These are phyloP conservation scores for Candida sithepensis DNA, from an alignment of 805 yeast genomes.

Conservation along the genomic window DNA sequence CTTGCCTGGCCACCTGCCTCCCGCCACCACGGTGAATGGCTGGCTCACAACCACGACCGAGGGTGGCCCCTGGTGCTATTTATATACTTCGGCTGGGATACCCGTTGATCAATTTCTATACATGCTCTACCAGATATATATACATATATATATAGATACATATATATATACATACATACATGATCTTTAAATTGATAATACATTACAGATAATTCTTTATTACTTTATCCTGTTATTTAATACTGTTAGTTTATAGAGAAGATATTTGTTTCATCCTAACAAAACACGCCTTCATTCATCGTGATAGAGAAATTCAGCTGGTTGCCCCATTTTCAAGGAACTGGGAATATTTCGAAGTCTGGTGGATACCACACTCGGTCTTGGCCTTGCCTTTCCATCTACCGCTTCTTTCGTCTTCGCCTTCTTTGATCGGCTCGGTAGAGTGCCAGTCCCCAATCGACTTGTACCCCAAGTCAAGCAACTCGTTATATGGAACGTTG, in stretches of 20 bases:
- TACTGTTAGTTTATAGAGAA: too few relatives aligned
- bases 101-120: background rate
- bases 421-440: constrained; percentile 82
- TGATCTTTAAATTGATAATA: too few relatives aligned
- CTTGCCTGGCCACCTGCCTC: too few relatives aligned
- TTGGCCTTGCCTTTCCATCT: constrained; percentile 92
- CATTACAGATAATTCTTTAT: too few relatives aligned
- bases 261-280: too few relatives aligned
- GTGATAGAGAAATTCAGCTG: constrained; percentile 2
- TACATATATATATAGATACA: background rate
- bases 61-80: background rate
- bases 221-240: too few relatives aligned
- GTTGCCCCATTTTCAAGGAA: constrained; percentile 36
- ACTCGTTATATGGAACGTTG: constrained; percentile 79
- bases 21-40: too few relatives aligned
- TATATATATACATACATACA: too few relatives aligned
- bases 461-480: constrained; percentile 82
- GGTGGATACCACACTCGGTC: constrained; percentile 95
- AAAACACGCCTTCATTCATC: too few relatives aligned
- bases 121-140: background rate
- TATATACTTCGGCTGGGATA: background rate
- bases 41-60: too few relatives aligned
- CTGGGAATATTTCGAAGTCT: constrained; percentile 68
- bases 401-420: constrained; percentile 95
- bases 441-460: constrained; percentile 96